Evolutionary conservation across 306 rosid species (phyloP).

Genomic region (Begonia peltatifolia): DNA sequence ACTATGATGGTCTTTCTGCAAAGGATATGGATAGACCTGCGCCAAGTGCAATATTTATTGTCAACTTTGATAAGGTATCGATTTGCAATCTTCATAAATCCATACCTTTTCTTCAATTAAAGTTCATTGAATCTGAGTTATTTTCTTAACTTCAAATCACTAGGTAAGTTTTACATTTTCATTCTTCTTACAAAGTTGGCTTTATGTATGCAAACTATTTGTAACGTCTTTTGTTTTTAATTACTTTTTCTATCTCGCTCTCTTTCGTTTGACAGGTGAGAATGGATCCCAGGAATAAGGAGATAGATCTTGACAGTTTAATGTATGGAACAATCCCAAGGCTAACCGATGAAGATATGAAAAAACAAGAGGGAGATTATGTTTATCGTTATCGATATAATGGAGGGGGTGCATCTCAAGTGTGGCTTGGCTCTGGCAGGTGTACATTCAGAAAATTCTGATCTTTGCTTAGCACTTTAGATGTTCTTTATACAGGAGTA

Average conservation of each 20-base stretch:
- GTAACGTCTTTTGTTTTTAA: neutral
- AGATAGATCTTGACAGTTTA: conserved; percentile 47
- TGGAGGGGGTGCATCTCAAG: conserved; percentile 97
- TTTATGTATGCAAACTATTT: neutral
- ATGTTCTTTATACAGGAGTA: neutral
- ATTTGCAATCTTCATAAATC: conserved; percentile 4
- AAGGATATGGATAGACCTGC: conserved; percentile 46
- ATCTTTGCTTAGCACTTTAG: conserved; percentile 3
- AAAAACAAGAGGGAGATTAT: conserved; percentile 77
- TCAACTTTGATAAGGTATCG: conserved; percentile 91
- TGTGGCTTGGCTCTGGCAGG: conserved; percentile 97
- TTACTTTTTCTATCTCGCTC: neutral
- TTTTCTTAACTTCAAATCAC: no score
- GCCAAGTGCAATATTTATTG: conserved; percentile 66
- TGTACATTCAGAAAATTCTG: conserved; percentile 10
- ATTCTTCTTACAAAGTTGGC: neutral
- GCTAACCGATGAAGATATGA: conserved; percentile 69
- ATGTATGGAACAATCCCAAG: conserved; percentile 55
- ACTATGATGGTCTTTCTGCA: conserved; percentile 28
- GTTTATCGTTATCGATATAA: conserved; percentile 82
- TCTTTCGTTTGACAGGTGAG: conserved; percentile 44
- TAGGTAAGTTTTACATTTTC: no score
- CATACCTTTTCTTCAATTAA: no score
- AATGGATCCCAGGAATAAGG: conserved; percentile 84
- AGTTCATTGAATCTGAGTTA: no score